Evolutionary conservation across 164 flowering plant genomes (phyloP), one percentile per base, ranked within the genome.

Genomic region (Kingdonia uniflora): DNA sequence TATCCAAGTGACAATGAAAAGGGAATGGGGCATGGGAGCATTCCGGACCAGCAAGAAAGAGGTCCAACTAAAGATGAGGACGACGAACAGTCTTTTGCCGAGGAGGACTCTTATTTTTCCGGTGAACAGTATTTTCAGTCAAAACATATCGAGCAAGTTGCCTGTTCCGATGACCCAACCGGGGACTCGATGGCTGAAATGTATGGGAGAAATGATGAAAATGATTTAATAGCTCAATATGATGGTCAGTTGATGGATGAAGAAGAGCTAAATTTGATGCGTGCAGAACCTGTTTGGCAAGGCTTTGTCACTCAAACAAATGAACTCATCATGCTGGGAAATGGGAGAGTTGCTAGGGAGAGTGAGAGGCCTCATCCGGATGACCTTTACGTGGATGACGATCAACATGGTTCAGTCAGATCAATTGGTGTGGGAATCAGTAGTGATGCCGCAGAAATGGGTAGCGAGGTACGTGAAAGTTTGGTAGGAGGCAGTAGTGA

Each of bases 1-100:
- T 88, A 94, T 56, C 99, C 97, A 42, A 94, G 95, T 68, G 97
- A 94, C 65, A 88, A 86, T 69, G 99, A 88, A 54, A 94, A 89
- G 73, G 96, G 87, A 41, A 76, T 80, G 4, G 90, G 79, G 38
- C 95, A 74, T 62, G 95, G 80, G 44, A 92, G 89, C 72, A 80
- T 76, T 62, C 95, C 87, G 19, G 95, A 94, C 61, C 70, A 58
- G 26, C 94, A 82, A 57, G 91, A 77, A 68, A 77, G 80, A 59
- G 76, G 60, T 61, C 77, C 69, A 40, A 60, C 74, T 38, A 84
- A 83, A 71, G 81, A 74, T 62, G 95, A 86, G 47, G 98, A 87
- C 24, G 95, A 87, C 74, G 95, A 84, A 56, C 99, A 84, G 56
- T 92, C 99, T 55, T 84, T 86, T 74, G 91, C 85, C 16, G 95